Conservation (phyloP, 768 basidiomycete genomes). For the Arthromyces matolae region DNA sequence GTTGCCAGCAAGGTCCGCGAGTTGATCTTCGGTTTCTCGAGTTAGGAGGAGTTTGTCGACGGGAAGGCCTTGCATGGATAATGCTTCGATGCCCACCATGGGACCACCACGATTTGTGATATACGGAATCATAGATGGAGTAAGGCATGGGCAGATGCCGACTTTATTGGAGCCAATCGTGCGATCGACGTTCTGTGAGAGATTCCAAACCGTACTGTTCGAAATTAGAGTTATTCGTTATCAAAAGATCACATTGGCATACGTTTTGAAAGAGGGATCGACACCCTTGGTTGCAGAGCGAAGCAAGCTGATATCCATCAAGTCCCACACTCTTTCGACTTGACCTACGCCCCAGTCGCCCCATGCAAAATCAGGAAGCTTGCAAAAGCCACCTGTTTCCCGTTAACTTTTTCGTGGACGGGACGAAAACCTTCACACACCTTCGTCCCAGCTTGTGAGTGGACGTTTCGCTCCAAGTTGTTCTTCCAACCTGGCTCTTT, state of each 20-base stretch:
- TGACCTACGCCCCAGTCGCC: conserved; percentile 90
- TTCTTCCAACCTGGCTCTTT: conserved; percentile 82
- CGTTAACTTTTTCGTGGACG: background rate
- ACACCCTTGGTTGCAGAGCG: conserved; percentile 77
- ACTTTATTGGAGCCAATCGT: conserved; percentile 75
- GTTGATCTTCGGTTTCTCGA: conserved; percentile 88
- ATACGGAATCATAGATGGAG: conserved; percentile 95
- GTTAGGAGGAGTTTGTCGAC: conserved; percentile 89
- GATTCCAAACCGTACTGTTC: conserved; percentile 84
- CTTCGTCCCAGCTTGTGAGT: conserved; percentile 91
- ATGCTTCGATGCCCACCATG: conserved; percentile 89
- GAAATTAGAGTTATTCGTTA: conserved; percentile 8
- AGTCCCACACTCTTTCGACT: conserved; percentile 92
- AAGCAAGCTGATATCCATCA: conserved; percentile 88
- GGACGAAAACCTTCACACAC: conserved; percentile 32
- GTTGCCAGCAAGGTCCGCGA: conserved; percentile 93
- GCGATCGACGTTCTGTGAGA: conserved; percentile 95
- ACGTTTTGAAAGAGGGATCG: conserved; percentile 90
- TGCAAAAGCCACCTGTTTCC: conserved; percentile 71
- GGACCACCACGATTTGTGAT: conserved; percentile 95
- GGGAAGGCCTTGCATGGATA: conserved; percentile 92
- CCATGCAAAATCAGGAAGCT: conserved; percentile 88
- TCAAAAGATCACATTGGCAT: conserved; percentile 26
- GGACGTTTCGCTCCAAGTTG: conserved; percentile 78
- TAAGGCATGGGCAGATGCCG: conserved; percentile 90